phyloP scores from a whole-genome alignment of 768 basidiomycete species.

The Antrodiella citrinella region DNA sequence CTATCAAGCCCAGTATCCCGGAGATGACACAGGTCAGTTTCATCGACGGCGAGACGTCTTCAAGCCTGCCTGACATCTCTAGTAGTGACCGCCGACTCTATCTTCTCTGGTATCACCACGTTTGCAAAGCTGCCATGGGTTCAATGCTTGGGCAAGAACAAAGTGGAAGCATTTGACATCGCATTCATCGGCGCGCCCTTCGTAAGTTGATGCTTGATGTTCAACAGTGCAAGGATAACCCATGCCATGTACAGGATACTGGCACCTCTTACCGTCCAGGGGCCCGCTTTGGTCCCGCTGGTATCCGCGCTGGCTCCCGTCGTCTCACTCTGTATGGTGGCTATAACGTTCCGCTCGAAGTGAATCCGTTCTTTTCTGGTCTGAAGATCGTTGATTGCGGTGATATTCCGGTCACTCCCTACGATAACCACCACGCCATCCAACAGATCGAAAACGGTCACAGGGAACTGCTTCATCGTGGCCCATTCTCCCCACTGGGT shows the following conservation, averaged over 20 bases:
- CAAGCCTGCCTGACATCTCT: background rate
- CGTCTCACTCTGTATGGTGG: slow-evolving; percentile 69
- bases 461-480: slow-evolving; percentile 58
- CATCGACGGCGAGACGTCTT: background rate
- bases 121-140: slow-evolving; percentile 87
- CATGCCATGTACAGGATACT: slow-evolving; percentile 40
- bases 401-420: slow-evolving; percentile 71
- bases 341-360: slow-evolving; percentile 66
- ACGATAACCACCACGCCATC: slow-evolving; percentile 68
- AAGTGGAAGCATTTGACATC: slow-evolving; percentile 58
- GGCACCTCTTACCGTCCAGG: slow-evolving; percentile 75
- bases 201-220: slow-evolving; percentile 29
- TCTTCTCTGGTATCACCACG: slow-evolving; percentile 77
- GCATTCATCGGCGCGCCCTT: slow-evolving; percentile 79
- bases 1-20: slow-evolving; percentile 48
- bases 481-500: slow-evolving; percentile 52
- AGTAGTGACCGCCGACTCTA: slow-evolving; percentile 64
- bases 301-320: slow-evolving; percentile 73
- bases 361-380: slow-evolving; percentile 66
- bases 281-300: slow-evolving; percentile 80
- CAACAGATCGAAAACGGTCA: slow-evolving; percentile 70
- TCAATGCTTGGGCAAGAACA: slow-evolving; percentile 63
- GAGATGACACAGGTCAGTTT: slow-evolving; percentile 46
- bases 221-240: background rate
- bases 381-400: slow-evolving; percentile 71